Evolutionary conservation across 371 early-diverging fungal genomes (phyloP).

Genomic region (Mortierella sp.): DNA sequence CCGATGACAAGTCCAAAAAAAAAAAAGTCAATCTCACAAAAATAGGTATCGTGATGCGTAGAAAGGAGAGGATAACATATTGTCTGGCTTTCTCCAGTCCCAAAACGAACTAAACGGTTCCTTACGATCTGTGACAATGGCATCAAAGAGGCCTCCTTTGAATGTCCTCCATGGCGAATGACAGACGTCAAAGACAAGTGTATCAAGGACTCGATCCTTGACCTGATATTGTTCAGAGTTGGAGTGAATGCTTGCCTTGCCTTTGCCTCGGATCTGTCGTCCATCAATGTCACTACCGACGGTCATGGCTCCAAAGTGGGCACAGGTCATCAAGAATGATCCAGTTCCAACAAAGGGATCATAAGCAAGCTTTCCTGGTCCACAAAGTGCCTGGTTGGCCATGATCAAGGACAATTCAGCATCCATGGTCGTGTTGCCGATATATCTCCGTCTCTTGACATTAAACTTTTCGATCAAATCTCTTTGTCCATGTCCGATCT

Average conservation of each 20-base stretch:
- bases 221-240: constrained; percentile 89
- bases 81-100: too few species aligned
- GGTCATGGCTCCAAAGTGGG: constrained; percentile 93
- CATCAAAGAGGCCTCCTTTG: constrained; percentile 77
- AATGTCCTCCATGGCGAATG: constrained; percentile 86
- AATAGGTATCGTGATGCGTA: too few species aligned
- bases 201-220: constrained; percentile 78
- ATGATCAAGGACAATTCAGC: constrained; percentile 95
- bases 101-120: neutral
- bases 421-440: constrained; percentile 98
- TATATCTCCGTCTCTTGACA: constrained; percentile 92
- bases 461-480: constrained; percentile 81
- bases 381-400: constrained; percentile 92
- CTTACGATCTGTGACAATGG: constrained; percentile 80
- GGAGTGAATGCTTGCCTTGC: constrained; percentile 68
- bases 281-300: constrained; percentile 98
- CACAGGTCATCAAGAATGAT: constrained; percentile 88
- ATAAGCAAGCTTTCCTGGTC: constrained; percentile 83
- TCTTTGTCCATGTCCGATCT: constrained; percentile 77
- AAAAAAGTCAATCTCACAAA: too few species aligned
- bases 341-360: constrained; percentile 99
- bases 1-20: too few species aligned
- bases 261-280: constrained; percentile 95
- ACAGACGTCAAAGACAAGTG: constrained; percentile 88
- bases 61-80: too few species aligned